phyloP scores from a whole-genome alignment of 2,329 filamentous ascomycete species.

The Fusarium ramigenum region DNA sequence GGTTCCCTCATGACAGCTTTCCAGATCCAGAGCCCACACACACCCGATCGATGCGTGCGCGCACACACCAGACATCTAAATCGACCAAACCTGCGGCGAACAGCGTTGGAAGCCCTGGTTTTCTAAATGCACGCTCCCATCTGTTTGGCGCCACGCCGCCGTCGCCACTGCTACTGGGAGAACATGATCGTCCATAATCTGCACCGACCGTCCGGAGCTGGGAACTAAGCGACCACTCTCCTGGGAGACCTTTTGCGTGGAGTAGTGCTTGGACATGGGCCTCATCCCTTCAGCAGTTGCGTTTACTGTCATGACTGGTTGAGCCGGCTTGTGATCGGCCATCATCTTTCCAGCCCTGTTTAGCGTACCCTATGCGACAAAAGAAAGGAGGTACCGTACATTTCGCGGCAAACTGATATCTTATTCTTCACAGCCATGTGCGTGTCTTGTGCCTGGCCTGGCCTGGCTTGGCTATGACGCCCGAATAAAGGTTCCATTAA shows the following conservation, averaged over 20 bases:
- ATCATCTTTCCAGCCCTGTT: slow-evolving; percentile 15
- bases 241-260: slow-evolving; percentile 14
- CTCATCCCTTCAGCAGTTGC: slow-evolving; percentile 10
- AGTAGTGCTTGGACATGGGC: background rate
- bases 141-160: slow-evolving; percentile 18
- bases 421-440: slow-evolving; percentile 18
- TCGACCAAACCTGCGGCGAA: slow-evolving; percentile 23
- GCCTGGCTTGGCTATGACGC: slow-evolving; percentile 4
- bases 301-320: slow-evolving; percentile 13
- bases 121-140: slow-evolving; percentile 15
- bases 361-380: slow-evolving; percentile 13
- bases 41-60: slow-evolving; percentile 34
- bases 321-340: slow-evolving; percentile 18
- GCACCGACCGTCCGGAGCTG: slow-evolving; percentile 23
- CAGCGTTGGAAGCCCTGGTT: slow-evolving; percentile 12
- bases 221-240: slow-evolving; percentile 11
- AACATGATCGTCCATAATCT: slow-evolving; percentile 20
- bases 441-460: slow-evolving; percentile 16
- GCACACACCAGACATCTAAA: slow-evolving; percentile 29
- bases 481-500: slow-evolving; percentile 9
- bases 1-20: slow-evolving; percentile 38
- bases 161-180: background rate
- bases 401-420: background rate
- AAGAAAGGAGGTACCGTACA: background rate
- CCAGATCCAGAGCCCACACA: slow-evolving; percentile 36